A percentile compares a stretch with the other conserved stretches of the same genome.
These are phyloP conservation scores for Geotrichum citri-aurantii DNA, from an alignment of 1,139 yeast genomes.

Conservation along the genomic window DNA sequence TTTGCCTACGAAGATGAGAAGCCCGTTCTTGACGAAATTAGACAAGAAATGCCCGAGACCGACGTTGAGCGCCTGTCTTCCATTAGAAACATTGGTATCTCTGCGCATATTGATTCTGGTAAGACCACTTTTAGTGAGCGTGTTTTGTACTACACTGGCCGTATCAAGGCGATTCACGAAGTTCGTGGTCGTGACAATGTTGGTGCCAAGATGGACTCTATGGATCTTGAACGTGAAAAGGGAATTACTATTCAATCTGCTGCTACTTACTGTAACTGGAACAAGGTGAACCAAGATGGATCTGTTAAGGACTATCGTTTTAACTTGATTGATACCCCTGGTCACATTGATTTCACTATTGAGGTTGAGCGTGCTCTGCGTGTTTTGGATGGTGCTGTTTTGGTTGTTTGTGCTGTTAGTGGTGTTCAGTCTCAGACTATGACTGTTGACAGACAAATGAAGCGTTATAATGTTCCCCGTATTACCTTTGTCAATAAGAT, in stretches of 20 bases:
- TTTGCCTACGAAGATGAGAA: constrained; percentile 33
- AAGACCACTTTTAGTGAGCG: constrained; percentile 97
- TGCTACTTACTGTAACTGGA: constrained; percentile 97
- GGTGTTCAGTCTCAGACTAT: constrained; percentile 99
- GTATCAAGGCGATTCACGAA: constrained; percentile 96
- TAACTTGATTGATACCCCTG: constrained; percentile 95
- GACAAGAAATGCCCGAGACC: constrained; percentile 46
- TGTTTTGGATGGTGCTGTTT: constrained; percentile 95
- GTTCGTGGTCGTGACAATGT: constrained; percentile 97
- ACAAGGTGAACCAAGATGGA: constrained; percentile 41
- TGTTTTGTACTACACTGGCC: constrained; percentile 90
- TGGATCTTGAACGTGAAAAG: constrained; percentile 96
- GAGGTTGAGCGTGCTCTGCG: constrained; percentile 97
- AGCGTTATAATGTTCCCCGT: constrained; percentile 95
- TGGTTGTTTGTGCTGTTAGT: constrained; percentile 95
- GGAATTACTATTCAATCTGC: constrained; percentile 99
- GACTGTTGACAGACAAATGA: constrained; percentile 98
- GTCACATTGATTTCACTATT: constrained; percentile 96
- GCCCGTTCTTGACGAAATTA: constrained; percentile 38
- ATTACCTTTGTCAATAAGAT: constrained; percentile 93
- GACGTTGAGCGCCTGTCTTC: constrained; percentile 52
- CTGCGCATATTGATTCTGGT: constrained; percentile 97
- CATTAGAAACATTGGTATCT: constrained; percentile 91
- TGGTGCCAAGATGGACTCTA: constrained; percentile 98
- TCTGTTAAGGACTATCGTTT: constrained; percentile 61